These are phyloP conservation scores for Dictyostelium firmibasis DNA, from an alignment of 78 protist species.

Conservation along the genomic window DNA sequence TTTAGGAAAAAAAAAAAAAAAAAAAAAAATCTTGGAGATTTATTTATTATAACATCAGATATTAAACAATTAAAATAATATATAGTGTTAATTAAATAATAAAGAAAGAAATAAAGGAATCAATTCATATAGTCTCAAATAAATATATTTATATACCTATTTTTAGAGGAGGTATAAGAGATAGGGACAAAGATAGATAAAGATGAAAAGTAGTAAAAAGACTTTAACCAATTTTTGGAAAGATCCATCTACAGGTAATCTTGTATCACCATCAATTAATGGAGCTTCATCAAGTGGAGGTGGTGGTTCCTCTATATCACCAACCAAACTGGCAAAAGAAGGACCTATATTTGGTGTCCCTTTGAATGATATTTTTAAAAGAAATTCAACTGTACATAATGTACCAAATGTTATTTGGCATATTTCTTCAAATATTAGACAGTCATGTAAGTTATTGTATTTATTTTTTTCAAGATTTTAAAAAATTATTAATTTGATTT, in stretches of 20 bases:
- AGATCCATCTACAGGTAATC: constrained; percentile 14
- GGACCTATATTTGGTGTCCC: constrained; percentile 31
- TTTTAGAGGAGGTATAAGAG: background rate
- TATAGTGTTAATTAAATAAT: background rate
- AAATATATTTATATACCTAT: background rate
- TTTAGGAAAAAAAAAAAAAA: background rate
- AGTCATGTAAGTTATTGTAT: background rate
- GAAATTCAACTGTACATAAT: background rate
- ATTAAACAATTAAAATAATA: background rate
- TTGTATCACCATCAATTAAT: background rate
- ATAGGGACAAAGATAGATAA: background rate
- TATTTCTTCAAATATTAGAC: constrained; percentile 44
- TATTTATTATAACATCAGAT: background rate
- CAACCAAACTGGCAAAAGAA: background rate
- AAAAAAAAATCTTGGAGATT: background rate
- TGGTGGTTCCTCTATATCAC: background rate
- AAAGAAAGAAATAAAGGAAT: background rate
- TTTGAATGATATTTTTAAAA: constrained; percentile 41
- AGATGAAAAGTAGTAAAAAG: constrained; percentile 23
- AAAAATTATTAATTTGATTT: background rate
- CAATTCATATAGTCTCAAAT: background rate
- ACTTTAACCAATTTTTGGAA: constrained; percentile 19
- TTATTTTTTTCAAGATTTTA: no score
- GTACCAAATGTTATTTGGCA: constrained; percentile 36
- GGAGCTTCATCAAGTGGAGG: background rate